These are phyloP conservation scores for Pleurostoma richardsiae DNA, from an alignment of 2,329 filamentous ascomycete genomes.

Conservation along the genomic window DNA sequence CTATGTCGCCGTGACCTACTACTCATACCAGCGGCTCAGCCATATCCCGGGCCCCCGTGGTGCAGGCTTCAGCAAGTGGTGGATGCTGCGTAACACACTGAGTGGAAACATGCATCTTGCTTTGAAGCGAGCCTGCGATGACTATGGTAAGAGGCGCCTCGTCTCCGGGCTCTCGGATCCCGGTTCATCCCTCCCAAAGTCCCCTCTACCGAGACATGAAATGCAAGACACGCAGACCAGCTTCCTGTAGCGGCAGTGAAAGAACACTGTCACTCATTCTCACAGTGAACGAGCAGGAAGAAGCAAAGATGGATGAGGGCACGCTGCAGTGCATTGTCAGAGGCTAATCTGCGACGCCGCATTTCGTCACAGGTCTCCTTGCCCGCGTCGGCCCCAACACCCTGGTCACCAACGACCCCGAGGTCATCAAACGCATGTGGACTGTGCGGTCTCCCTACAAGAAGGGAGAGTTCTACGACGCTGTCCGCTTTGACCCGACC, in stretches of 20 bases:
- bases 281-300: neutral
- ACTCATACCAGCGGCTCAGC: slow-evolving; percentile 16
- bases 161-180: slow-evolving; percentile 3
- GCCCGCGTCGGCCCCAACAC: slow-evolving; percentile 19
- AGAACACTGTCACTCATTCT: no score
- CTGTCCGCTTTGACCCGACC: slow-evolving; percentile 27
- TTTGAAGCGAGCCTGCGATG: slow-evolving; percentile 14
- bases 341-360: no score
- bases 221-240: slow-evolving; percentile 5
- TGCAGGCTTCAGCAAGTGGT: slow-evolving; percentile 18
- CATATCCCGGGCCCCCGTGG: slow-evolving; percentile 18
- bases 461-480: slow-evolving; percentile 29
- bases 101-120: slow-evolving; percentile 18
- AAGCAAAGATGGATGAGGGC: neutral
- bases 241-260: no score
- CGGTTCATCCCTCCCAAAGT: slow-evolving; percentile 4
- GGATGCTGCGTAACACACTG: slow-evolving; percentile 21
- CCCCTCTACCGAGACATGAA: no score
- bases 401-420: slow-evolving; percentile 18
- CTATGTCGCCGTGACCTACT: slow-evolving; percentile 9
- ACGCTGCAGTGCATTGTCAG: neutral
- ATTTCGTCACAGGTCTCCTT: slow-evolving; percentile 13
- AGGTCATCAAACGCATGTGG: slow-evolving; percentile 21
- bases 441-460: slow-evolving; percentile 28
- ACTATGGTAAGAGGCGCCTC: slow-evolving; percentile 13